phyloP scores from a whole-genome alignment of 495 filamentous ascomycete genomes.

The Penicillium silybi region DNA sequence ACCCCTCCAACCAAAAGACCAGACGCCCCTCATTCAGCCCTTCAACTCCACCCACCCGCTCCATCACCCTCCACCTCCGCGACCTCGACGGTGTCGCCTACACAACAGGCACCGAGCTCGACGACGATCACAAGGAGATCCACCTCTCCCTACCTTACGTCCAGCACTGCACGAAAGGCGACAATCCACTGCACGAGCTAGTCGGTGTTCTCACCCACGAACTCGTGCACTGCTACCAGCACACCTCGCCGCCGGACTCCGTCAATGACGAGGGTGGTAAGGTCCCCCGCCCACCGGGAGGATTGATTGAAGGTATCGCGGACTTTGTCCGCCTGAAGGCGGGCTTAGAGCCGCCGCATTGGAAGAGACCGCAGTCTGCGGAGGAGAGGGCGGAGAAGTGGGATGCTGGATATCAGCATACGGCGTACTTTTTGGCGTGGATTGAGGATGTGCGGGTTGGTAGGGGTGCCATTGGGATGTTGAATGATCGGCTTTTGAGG shows the following conservation, averaged over 20 bases:
- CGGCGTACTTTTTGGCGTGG: constrained; percentile 83
- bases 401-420: constrained; percentile 92
- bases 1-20: constrained; percentile 1
- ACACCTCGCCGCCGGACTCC: constrained; percentile 57
- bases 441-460: constrained; percentile 67
- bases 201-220: constrained; percentile 84
- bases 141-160: constrained; percentile 83
- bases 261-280: not conserved
- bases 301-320: constrained; percentile 87
- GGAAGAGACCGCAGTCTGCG: constrained; percentile 57
- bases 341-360: constrained; percentile 75
- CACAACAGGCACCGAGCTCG: constrained; percentile 77
- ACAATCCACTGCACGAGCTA: constrained; percentile 58
- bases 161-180: constrained; percentile 34
- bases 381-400: constrained; percentile 52
- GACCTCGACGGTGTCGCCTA: constrained; percentile 82
- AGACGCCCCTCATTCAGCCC: constrained; percentile 23
- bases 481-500: constrained; percentile 68
- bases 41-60: constrained; percentile 56
- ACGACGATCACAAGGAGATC: constrained; percentile 91
- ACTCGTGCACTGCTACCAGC: constrained; percentile 95
- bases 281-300: constrained; percentile 54
- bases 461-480: constrained; percentile 60
- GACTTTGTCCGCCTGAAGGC: constrained; percentile 86
- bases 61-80: constrained; percentile 82